Base-by-base conservation (phyloP, 805 yeast species). In the Suhomyces sp. region DNA sequence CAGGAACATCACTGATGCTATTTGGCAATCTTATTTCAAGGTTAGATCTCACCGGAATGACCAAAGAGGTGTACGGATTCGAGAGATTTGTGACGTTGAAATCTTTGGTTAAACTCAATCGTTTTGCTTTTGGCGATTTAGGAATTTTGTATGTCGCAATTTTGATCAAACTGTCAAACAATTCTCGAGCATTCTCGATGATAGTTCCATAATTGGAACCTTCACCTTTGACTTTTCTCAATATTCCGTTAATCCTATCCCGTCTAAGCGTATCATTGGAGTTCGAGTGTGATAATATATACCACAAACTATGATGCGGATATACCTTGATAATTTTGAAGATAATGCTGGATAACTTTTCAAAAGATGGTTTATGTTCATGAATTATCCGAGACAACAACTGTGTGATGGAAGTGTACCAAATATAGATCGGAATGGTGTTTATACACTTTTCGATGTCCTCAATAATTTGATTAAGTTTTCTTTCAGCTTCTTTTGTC, bases 321-420 rank as follows among this genome's bases (percentile, higher is more conserved):
- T 90, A 94, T 23, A 80, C 75, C 29, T 71, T 69, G 0, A 87
- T 76, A 10, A 93, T 77, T 12, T 75, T 70, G 12, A 80, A 71
- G 9, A 92, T 72, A 22, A 93, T 81, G n/a, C 73, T 69, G 49
- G 79, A 68, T 13, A 94, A 75, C 19, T 85, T 68, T 1, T 76
- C 77, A 27, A 78, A 80, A 0, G 94, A 84, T 0, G 75, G 72
- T 1, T 70, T 68, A 57, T 87, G 85, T 0, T 79, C 72, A 60
- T 89, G 94, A 1, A 82, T 74, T 53, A 92, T 76, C 60, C 98
- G 78, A 0, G 97, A 90, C 5, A 93, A 71, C 35, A 94, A 66
- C 65, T 94, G 98, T 0, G 97, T 88, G 19, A 93, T 73, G 0
- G 90, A 96, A 0, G 91, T 79, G 65, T 88, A 93, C 88, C 97